These are phyloP conservation scores for Fusarium paranaense DNA, from an alignment of 2,329 filamentous ascomycete species.

Conservation along the genomic window DNA sequence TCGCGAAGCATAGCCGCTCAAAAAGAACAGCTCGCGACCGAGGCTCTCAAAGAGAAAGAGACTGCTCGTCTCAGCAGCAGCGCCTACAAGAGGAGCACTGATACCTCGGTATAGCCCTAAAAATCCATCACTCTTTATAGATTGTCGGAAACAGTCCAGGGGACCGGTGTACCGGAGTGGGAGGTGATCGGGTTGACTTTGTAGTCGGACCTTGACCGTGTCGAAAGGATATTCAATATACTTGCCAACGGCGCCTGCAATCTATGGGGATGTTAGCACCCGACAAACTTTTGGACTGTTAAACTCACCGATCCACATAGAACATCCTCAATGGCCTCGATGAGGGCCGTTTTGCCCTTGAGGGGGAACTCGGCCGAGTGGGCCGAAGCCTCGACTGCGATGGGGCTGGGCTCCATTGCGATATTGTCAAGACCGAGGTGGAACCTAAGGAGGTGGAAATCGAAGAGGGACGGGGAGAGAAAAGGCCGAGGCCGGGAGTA, in stretches of 20 bases:
- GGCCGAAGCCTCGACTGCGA: conserved; percentile 44
- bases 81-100: conserved; percentile 88
- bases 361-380: conserved; percentile 44
- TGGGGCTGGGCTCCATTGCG: conserved; percentile 48
- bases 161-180: conserved; percentile 88
- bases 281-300: neutral
- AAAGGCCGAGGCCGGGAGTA: neutral
- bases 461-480: neutral
- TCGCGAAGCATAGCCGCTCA: conserved; percentile 59
- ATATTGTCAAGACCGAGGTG: neutral
- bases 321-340: conserved; percentile 86
- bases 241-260: conserved; percentile 90
- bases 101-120: conserved; percentile 90
- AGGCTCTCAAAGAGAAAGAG: conserved; percentile 92
- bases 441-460: neutral
- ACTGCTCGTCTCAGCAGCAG: conserved; percentile 90
- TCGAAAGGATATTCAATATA: conserved; percentile 99
- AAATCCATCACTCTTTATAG: conserved; percentile 82
- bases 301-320: conserved; percentile 81
- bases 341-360: conserved; percentile 55
- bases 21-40: conserved; percentile 74
- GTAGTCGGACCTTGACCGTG: conserved; percentile 95
- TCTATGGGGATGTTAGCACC: conserved; percentile 55
- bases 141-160: conserved; percentile 92
- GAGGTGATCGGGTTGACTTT: conserved; percentile 90